Evolutionary conservation across 176 grass and related monocot species (phyloP).

Genomic region (Luzula sylvatica): DNA sequence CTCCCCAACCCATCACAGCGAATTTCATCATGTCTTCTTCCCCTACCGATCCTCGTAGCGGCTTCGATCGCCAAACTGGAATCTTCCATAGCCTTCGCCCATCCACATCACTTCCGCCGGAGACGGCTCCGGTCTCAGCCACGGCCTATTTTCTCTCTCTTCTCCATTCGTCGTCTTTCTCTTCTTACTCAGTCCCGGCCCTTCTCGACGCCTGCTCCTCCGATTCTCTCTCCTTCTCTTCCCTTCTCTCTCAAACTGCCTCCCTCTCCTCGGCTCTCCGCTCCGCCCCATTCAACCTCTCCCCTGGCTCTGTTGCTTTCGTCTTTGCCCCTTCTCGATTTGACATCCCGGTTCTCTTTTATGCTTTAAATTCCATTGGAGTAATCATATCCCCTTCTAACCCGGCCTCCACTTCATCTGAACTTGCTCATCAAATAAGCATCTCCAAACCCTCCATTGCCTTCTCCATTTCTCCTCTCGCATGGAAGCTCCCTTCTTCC

Average conservation of each 20-base stretch:
- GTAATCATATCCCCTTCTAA: slow-evolving; percentile 12
- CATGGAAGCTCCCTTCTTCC: neutral
- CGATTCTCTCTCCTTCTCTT: slow-evolving; percentile 9
- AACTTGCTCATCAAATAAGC: slow-evolving; percentile 5
- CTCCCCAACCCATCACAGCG: slow-evolving; percentile 38
- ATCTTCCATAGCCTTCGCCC: slow-evolving; percentile 12
- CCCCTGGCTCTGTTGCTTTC: slow-evolving; percentile 16
- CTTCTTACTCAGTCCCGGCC: slow-evolving; percentile 4
- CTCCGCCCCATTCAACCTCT: neutral
- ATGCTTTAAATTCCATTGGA: slow-evolving; percentile 17
- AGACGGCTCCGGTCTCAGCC: slow-evolving; percentile 2
- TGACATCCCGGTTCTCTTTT: slow-evolving; percentile 10
- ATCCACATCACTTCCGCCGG: neutral
- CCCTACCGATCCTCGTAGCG: neutral
- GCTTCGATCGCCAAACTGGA: neutral
- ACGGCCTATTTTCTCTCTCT: neutral
- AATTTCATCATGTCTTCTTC: slow-evolving; percentile 21
- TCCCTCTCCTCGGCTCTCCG: slow-evolving; percentile 12
- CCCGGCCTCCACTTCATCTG: neutral
- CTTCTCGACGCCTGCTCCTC: slow-evolving; percentile 21
- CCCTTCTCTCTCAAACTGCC: slow-evolving; percentile 5
- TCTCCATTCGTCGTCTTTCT: slow-evolving; percentile 15
- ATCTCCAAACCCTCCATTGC: slow-evolving; percentile 10
- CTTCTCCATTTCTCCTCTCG: slow-evolving; percentile 7
- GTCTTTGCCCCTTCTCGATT: slow-evolving; percentile 9